Conservation (phyloP, 1,139 yeast species). For the Spathaspora jeffriesii region DNA sequence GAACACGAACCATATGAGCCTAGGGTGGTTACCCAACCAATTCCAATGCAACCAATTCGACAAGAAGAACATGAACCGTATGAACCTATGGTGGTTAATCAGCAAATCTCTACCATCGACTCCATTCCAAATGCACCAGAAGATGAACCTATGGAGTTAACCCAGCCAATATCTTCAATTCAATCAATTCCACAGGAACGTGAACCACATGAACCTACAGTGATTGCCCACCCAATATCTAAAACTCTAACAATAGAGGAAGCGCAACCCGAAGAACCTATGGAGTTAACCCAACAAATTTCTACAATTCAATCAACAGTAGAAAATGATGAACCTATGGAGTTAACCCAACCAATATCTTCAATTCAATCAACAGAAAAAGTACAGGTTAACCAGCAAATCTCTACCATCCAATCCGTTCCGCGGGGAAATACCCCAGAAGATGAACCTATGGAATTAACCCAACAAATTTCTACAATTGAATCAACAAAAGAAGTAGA, state of each 20-base stretch:
- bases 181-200: not conserved
- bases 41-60: too few relatives aligned
- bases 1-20: too few relatives aligned
- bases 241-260: too few relatives aligned
- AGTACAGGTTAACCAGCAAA: not conserved
- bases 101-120: not conserved
- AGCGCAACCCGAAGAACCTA: not conserved
- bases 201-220: too few relatives aligned
- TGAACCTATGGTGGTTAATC: conserved; percentile 3
- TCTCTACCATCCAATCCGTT: not conserved
- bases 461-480: not conserved
- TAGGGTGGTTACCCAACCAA: too few relatives aligned
- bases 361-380: not conserved
- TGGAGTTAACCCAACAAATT: conserved; percentile 2
- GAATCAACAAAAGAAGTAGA: not conserved
- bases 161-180: not conserved
- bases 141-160: conserved; percentile 8
- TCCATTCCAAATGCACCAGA: not conserved
- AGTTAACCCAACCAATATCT: not conserved
- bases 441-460: not conserved
- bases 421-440: not conserved
- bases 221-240: too few relatives aligned
- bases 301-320: conserved; percentile 1
- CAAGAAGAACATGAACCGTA: too few relatives aligned
- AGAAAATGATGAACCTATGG: conserved; percentile 8